Percentiles rank a stretch among this genome's conserved stretches.
Evolutionary conservation across 2,329 filamentous ascomycete species (phyloP).

Genomic region (Verruconis gallopava): DNA sequence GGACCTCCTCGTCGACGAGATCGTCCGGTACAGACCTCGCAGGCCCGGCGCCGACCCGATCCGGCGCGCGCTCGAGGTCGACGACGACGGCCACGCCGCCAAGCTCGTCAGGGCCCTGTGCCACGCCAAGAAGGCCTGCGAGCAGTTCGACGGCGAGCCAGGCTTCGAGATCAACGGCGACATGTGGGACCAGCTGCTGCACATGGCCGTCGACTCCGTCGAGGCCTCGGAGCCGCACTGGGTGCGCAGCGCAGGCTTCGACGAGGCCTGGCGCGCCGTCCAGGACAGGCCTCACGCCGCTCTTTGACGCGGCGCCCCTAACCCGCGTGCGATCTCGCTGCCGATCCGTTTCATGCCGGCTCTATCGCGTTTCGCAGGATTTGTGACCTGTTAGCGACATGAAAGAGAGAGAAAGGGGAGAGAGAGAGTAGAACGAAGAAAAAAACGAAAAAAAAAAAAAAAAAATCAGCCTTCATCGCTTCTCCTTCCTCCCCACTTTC

Average conservation of each 20-base stretch:
- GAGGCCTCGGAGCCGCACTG: conserved; percentile 42
- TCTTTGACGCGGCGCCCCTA: too few species aligned
- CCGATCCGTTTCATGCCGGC: too few species aligned
- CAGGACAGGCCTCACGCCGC: too few species aligned
- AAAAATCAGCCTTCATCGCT: too few species aligned
- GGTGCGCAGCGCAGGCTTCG: conserved; percentile 50
- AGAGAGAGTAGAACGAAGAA: too few species aligned
- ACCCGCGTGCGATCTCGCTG: too few species aligned
- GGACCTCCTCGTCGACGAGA: conserved; percentile 43
- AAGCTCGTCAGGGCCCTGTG: conserved; percentile 63
- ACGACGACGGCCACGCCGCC: conserved; percentile 70
- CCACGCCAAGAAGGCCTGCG: conserved; percentile 44
- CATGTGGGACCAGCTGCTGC: conserved; percentile 47
- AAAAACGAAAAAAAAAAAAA: too few species aligned
- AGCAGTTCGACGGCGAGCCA: conserved; percentile 29
- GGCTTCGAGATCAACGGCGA: conserved; percentile 39
- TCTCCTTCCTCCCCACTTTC: too few species aligned
- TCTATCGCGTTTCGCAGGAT: too few species aligned
- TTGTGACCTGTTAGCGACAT: too few species aligned
- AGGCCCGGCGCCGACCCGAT: conserved; percentile 22
- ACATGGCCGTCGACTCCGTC: conserved; percentile 50
- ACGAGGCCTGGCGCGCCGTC: conserved; percentile 48
- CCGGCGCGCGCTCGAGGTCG: conserved; percentile 30
- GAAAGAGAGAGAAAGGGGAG: too few species aligned
- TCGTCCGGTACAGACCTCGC: conserved; percentile 47